A percentile compares a stretch with the other conserved stretches of the same genome.
phyloP scores from a whole-genome alignment of 495 filamentous ascomycete species.

The Hypoxylon fuscum region DNA sequence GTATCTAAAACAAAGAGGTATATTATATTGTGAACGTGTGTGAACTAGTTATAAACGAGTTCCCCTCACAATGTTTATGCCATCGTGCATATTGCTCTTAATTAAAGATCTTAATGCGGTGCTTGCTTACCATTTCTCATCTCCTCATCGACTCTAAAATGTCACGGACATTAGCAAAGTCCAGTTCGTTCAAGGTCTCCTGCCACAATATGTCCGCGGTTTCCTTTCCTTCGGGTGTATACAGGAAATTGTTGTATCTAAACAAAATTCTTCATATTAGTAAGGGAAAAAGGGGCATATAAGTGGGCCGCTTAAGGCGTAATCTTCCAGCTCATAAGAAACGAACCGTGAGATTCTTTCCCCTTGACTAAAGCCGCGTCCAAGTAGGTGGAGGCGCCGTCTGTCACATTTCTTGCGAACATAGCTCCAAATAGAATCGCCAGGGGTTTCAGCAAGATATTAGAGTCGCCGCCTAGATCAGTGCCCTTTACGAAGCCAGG shows the following conservation, averaged over 20 bases:
- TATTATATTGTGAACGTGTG: too few species aligned
- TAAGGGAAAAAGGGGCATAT: background rate
- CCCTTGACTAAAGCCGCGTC: constrained; percentile 53
- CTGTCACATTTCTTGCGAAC: constrained; percentile 41
- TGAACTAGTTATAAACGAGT: too few species aligned
- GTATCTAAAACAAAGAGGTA: too few species aligned
- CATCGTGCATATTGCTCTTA: too few species aligned
- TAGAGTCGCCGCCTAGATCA: constrained; percentile 45
- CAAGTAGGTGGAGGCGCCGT: constrained; percentile 51
- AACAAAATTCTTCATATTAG: background rate
- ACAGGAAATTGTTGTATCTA: constrained; percentile 39
- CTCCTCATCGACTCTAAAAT: constrained; percentile 45
- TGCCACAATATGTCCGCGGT: constrained; percentile 50
- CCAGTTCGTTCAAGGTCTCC: constrained; percentile 55
- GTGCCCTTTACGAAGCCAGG: constrained; percentile 58
- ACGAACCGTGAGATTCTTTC: constrained; percentile 56
- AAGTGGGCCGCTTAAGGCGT: constrained; percentile 45
- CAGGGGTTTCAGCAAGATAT: constrained; percentile 18
- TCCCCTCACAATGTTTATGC: too few species aligned
- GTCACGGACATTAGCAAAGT: constrained; percentile 47
- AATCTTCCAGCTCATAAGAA: constrained; percentile 54
- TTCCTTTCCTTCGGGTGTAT: constrained; percentile 50
- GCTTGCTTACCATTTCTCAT: too few species aligned
- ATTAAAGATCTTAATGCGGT: too few species aligned
- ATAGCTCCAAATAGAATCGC: constrained; percentile 36